phyloP scores from a whole-genome alignment of 1,284 basidiomycete species.

The Rhodotorula sp. region DNA sequence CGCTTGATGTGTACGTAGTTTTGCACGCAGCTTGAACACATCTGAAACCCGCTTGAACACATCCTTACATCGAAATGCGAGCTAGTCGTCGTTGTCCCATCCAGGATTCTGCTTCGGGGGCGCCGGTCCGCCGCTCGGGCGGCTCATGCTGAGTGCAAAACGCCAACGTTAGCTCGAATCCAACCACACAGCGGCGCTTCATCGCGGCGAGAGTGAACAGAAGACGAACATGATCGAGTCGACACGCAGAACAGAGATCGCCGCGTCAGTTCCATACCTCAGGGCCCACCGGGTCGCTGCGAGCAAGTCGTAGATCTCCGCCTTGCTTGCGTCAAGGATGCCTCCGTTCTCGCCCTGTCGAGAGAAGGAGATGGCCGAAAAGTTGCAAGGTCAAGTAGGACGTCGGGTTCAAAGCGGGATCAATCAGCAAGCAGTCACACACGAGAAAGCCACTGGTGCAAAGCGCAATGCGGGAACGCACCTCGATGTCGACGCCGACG shows the following conservation, averaged over 20 bases:
- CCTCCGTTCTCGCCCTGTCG: conserved; percentile 70
- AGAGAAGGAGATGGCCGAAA: neutral
- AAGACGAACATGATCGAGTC: conserved; percentile 77
- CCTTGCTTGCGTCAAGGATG: conserved; percentile 62
- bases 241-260: conserved; percentile 87
- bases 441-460: too few relatives aligned
- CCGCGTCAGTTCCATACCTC: conserved; percentile 85
- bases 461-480: conserved; percentile 50
- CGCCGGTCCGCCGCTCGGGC: conserved; percentile 45
- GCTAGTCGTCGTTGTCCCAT: conserved; percentile 45
- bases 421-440: neutral
- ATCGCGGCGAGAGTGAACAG: too few relatives aligned
- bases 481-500: conserved; percentile 88
- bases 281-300: conserved; percentile 88
- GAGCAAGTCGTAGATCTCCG: conserved; percentile 76
- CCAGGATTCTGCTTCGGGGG: conserved; percentile 46
- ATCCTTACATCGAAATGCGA: too few relatives aligned
- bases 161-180: too few relatives aligned
- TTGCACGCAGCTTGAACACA: too few relatives aligned
- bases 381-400: conserved; percentile 3
- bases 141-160: conserved; percentile 44
- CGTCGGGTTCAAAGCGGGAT: neutral
- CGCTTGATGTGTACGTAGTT: too few relatives aligned
- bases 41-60: too few relatives aligned
- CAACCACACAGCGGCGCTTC: too few relatives aligned